Base-by-base conservation (phyloP, 2,329 filamentous ascomycete genomes). In the Aspergillus neoniger region DNA sequence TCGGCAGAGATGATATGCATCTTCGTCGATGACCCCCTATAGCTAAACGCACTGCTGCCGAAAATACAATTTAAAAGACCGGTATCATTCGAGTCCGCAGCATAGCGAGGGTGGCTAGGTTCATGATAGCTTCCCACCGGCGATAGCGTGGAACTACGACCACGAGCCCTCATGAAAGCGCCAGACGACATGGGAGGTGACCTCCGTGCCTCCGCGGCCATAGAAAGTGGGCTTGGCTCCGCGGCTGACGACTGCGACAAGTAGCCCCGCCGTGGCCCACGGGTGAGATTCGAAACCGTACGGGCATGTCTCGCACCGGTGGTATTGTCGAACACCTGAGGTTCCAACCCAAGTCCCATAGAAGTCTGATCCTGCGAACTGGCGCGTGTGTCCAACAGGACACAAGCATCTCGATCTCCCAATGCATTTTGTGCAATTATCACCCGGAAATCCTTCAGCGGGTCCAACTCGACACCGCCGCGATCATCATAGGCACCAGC, bases 1-100 rank as follows among this genome's bases (percentile, higher is more conserved):
- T 79, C 76, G 2, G 76, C 72, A 21, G 79, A 79, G 62, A 86
- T 79, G 56, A 86, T 82, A 69, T 87, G 85, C 69, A 86, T 81
- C 70, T 87, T 87, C 48, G 85, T 86, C 23, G 83, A 85, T 8
- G 83, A 82, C n/a, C 83, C 83, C 43, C 82, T 77, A 67, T 86
- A 85, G 62, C 80, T 83, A 69, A 85, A 83, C 41, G 82, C 81
- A 56, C 81, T 81, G 62, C 83, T 85, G 28, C 85, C 85, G 69
- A 87, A 87, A 70, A 86, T 86, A 71, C 84, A 86, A 62, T 85
- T 84, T 59, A 87, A 66, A 72, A 72, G 76, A 69, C 73, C 82
- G 68, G 70, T 80, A 75, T 85, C 84, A 50, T 81, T 82, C 10
- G 80, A 79, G 65, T 85, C 83, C 32, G 77, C 67, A 39, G 75